Evolutionary conservation across 768 basidiomycete species (phyloP), one percentile per base, ranked within the genome.

Genomic region (Pulveroboletus sp.): DNA sequence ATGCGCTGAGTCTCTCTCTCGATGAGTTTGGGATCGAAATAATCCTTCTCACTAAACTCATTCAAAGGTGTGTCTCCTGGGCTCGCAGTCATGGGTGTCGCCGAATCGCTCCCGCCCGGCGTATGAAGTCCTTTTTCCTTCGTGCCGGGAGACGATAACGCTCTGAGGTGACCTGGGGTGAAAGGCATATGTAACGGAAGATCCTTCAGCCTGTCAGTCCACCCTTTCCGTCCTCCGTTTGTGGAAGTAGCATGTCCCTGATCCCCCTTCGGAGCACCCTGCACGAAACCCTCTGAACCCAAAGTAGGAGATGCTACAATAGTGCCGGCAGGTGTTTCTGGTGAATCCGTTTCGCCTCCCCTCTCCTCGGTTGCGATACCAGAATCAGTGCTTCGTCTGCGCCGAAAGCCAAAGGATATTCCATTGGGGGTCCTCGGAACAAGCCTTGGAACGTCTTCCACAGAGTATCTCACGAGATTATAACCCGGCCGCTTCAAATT

Each of bases 401-500:
- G 60, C 19, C 52, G 60, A 4, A 49, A 47, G 9, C 42, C 31
- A n/a, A 39, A 54, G 5, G 54, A 26, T 5, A 45, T 22, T 7
- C 41, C 23, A 4, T 43, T 43, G 5, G 45, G 52, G n/a, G 47
- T 43, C 19, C 34, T 50, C 6, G 46, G 19, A 32, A 44, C 6
- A 11, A 11, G 1, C 1, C 9, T 35, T n/a, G 47, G 54, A 9
- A 41, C 47, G 10, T 56, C 52, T 19, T 60, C 57, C 41, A 62
- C 30, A 32, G 47, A 60, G 53, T 68, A 86, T 72, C 89, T 71
- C 3, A 80, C 81, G 9, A 92, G 70, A 43, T 76, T 74, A 56
- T 81, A 89, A 13, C 89, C 88, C 3, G 83, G 75, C 37, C 76
- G 69, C 56, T 79, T 76, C 31, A 85, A 59, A 55, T 83, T 76